Evolutionary conservation across 306 rosid species (phyloP), one percentile per base, ranked within the genome.

Genomic region (Corylus avellana): DNA sequence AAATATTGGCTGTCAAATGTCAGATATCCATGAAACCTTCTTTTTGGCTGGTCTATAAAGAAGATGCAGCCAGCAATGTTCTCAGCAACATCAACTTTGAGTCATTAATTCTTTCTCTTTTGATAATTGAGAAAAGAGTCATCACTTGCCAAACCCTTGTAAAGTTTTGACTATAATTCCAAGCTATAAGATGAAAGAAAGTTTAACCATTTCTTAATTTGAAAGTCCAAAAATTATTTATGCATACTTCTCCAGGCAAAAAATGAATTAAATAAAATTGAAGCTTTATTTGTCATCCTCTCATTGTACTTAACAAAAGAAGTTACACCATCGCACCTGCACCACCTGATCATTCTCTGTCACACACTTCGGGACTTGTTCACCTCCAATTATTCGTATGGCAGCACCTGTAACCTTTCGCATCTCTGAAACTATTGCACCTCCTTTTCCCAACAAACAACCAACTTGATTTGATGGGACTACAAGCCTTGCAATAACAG

Each of bases 361-460:
- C 74, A 86, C 94, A 84, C 98, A 95, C 79, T 95, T 95, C 1
- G 97, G 95, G 87, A 88, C 94, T 88, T 89, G 92, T 75, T 90
- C 92, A 48, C 92, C 81, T 55, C 92, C 88, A 75, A 89, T 53
- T 83, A 95, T 84, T 86, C 87, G 84, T 68, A 95, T 93, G 86
- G 85, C 78, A 79, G 99, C 83, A 61, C 98, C 93, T 4, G 98
- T 95, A 78, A 80, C 88, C 87, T 87, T 93, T 75, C 97, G 89
- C 78, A 95, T 95, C 84, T 93, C 99, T 39, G 99, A 78, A 71
- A 95, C 81, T 73, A 93, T 89, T 64, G 76, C 82, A 72, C 99
- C 99, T 49, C 99, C 98, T 87, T 91, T 95, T 84, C 99, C 99
- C 85, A 95, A 74, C 83, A 95, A 84, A 84, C 99, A 95, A 79